Evolutionary conservation across 1,284 basidiomycete genomes (phyloP).

Genomic region (Golubevia pallescens): DNA sequence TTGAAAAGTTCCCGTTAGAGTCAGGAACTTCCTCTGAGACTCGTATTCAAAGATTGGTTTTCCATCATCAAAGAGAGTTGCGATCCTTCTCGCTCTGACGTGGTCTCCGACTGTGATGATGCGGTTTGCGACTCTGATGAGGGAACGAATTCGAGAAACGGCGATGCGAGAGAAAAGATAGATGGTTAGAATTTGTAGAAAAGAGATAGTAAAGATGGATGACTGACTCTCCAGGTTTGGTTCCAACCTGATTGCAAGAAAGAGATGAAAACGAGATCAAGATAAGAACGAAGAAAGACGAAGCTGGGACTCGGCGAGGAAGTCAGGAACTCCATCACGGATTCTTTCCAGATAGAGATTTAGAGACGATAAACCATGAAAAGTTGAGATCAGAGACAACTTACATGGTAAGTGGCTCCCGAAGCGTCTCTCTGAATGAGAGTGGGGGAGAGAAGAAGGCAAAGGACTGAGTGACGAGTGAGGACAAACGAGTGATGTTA

Average conservation of each 20-base stretch:
- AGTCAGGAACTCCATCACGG: no score
- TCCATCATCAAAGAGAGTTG: slow-evolving; percentile 71
- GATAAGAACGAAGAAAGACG: neutral
- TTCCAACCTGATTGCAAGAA: slow-evolving; percentile 11
- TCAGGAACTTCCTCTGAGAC: slow-evolving; percentile 79
- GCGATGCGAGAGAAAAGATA: neutral
- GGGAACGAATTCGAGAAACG: neutral
- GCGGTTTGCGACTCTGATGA: slow-evolving; percentile 73
- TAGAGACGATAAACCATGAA: no score
- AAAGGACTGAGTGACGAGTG: neutral
- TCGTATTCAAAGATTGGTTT: slow-evolving; percentile 69
- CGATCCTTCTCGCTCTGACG: slow-evolving; percentile 73
- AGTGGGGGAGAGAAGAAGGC: neutral
- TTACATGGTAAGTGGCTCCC: slow-evolving; percentile 37
- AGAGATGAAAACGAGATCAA: neutral
- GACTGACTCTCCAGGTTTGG: slow-evolving; percentile 30
- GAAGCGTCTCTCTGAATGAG: slow-evolving; percentile 25
- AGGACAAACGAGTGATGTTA: neutral
- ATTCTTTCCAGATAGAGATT: no score
- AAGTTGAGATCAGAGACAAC: no score
- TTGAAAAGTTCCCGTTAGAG: slow-evolving; percentile 77
- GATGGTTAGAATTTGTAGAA: neutral
- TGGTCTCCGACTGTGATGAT: slow-evolving; percentile 79
- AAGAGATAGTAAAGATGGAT: neutral
- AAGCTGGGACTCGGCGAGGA: no score